Base-by-base conservation (phyloP, 345 rosid species). In the Arabis hirsuta region DNA sequence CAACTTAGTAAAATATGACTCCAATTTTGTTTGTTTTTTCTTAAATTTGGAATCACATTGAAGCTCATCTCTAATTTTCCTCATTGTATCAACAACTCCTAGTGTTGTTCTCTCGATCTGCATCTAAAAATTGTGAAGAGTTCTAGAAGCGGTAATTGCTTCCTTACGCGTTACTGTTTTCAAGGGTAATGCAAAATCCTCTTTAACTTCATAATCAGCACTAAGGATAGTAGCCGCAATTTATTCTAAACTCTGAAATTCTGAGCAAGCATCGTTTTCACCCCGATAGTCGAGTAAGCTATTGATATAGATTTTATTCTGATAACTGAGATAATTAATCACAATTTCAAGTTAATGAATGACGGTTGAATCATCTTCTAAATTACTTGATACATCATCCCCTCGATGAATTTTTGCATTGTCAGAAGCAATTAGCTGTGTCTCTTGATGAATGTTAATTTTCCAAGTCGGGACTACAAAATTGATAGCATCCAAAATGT, bases 361-460 rank as follows among this genome's bases (percentile, higher is more conserved):
- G 19, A 31, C 6, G 9, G 0, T 22, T 9, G 31, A 16, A 14
- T 16, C 20, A 46, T 45, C 50, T 4, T 45, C 50, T 45, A 12
- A 26, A 26, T 26, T 26, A 1, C 27, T 26, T 26, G 27, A 26
- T 26, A 26, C 27, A 54, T 54, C 39, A 27, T 54, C 9, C 3
- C 6, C 38, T 7, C 26, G 34, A n/a, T 5, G 43, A 1, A 56
- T n/a, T 56, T 34, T 56, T 55, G 22, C 11, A 56, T 3, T 56
- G 43, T 38, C 48, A 10, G 0, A 55, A 55, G 31, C 41, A 56
- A 14, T 56, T 56, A n/a, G n/a, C 44, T 56, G 14, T 56, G 62
- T 56, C 2, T 34, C 26, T 34, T 34, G 27, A 2, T 4, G 26
- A 36, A 34, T 14, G 36, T 57, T 57, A 57, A 57, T 6, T 36